Evolutionary conservation across 768 basidiomycete genomes (phyloP).

Genomic region (Collybia sordida): DNA sequence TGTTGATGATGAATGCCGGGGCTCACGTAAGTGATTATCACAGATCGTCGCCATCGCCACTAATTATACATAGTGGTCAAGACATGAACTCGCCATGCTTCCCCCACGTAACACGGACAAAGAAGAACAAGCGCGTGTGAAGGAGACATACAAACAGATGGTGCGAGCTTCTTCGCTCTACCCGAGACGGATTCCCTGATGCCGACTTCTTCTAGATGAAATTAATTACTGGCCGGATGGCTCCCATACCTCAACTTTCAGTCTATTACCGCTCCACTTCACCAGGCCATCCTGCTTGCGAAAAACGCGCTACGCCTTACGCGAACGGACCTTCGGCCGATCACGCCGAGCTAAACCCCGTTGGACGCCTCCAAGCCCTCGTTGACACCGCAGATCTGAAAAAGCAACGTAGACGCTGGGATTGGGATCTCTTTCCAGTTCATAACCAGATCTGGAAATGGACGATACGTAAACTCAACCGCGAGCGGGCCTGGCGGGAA

Average conservation of each 20-base stretch:
- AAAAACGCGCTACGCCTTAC: conserved; percentile 17
- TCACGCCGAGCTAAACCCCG: conserved; percentile 15
- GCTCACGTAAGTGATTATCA: conserved; percentile 18
- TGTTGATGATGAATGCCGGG: conserved; percentile 28
- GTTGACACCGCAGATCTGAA: conserved; percentile 14
- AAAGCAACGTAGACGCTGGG: conserved; percentile 22
- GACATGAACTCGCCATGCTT: conserved; percentile 25
- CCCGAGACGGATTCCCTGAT: neutral
- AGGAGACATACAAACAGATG: conserved; percentile 27
- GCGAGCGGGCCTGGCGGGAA: conserved; percentile 13
- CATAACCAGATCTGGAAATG: conserved; percentile 21
- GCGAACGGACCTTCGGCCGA: conserved; percentile 13
- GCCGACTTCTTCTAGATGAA: conserved; percentile 11
- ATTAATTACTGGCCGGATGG: conserved; percentile 18
- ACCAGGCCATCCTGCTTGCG: conserved; percentile 23
- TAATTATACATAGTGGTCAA: conserved; percentile 21
- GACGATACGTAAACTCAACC: conserved; percentile 14
- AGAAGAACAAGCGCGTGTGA: conserved; percentile 24
- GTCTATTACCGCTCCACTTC: conserved; percentile 27
- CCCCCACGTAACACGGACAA: conserved; percentile 19
- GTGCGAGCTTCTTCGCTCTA: conserved; percentile 2
- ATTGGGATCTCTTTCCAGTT: conserved; percentile 25
- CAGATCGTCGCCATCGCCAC: neutral
- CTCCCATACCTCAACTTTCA: conserved; percentile 16
- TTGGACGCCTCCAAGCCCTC: conserved; percentile 18